Base-by-base conservation (phyloP, 306 rosid species). In the Corylus heterophylla region DNA sequence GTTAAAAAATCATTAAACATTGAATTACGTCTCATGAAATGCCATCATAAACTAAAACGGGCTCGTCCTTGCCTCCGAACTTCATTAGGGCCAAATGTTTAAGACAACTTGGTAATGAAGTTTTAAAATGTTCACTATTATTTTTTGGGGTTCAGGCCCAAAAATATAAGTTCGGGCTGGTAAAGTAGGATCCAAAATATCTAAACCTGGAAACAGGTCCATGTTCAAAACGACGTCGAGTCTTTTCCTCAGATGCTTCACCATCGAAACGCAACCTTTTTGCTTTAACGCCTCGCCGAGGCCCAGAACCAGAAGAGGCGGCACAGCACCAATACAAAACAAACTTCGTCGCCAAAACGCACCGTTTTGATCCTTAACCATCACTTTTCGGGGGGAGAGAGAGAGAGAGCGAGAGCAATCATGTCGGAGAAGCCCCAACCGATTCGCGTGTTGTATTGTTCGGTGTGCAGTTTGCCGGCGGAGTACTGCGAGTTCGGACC, bases 361-460 rank as follows among this genome's bases (percentile, higher is more conserved):
- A 66, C 76, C 90, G 89, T 86, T 82, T 42, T 27, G 25, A 61
- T 45, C 54, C 25, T 64, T 74, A 74, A 13, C 78, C 4, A 56
- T 67, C 66, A 1, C 80, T 54, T 71, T 25, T 13, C 52, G 3
- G 71, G 2, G 51, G 9, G 2, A 22, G 45, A 7, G 37, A 64
- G 27, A 52, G 49, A 59, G 77, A 2, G 76, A 73, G 78, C 42
- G 78, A n/a, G 78, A 73, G 71, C 62, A 54, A 59, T 27, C 51
- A 96, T 96, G 99, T 96, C 99, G 80, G 98, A 90, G 66, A 96
- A 93, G 84, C 96, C 91, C 81, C 96, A 91, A 88, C 96, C 99
- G 61, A 88, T 89, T 73, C 93, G 88, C 48, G 94, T 93, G 9
- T 75, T 84, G 62, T 91, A 96, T 83, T 96, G 99, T 68, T 80